Base-by-base conservation (phyloP, 2,329 filamentous ascomycete genomes). In the Fusarium foetens region DNA sequence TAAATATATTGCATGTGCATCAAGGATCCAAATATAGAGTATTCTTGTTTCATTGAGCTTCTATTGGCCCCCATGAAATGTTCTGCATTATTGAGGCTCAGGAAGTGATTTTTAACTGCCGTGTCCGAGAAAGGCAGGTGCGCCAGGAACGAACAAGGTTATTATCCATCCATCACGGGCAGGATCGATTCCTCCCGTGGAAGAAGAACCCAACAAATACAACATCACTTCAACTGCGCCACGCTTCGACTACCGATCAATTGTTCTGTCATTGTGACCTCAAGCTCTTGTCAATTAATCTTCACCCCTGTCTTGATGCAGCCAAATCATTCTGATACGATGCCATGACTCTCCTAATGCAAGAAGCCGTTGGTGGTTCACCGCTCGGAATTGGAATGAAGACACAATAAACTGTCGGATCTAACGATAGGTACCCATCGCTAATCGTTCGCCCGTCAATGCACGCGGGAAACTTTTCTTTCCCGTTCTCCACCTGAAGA, bases 311-410 rank as follows among this genome's bases (percentile, higher is more conserved):
- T 31, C 29, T 38, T 31, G 33, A 36, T 14, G 27, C 38, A 43
- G 29, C 11, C 51, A 19, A 62, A 62, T 53, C 31, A 35, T 49
- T n/a, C 33, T 49, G 38, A 58, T 41, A 41, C 49, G 38, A 59
- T 25, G 23, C n/a, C 17, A 51, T 66, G 42, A 35, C 42, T 35
- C 36, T 45, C 23, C 17, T 13, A 25, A 58, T 72, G 70, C 69
- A 72, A 53, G 66, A 61, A 68, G 45, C 69, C 69, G 70, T 51
- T n/a, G n/a, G 31, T 39, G 51, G 13, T 52, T 63, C 63, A 45
- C 48, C 63, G 41, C 42, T 49, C 36, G 39, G 42, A 16, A 41
- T 46, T 52, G 41, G 41, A 58, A 58, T 58, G 13, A 48, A 41
- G 25, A 58, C 31, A 33, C 21, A 42, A 54, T 36, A 62, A 25